A percentile compares a stretch with the other conserved stretches of the same genome.
phyloP scores from a whole-genome alignment of 2,329 filamentous ascomycete genomes.

The Monosporascus sp. region DNA sequence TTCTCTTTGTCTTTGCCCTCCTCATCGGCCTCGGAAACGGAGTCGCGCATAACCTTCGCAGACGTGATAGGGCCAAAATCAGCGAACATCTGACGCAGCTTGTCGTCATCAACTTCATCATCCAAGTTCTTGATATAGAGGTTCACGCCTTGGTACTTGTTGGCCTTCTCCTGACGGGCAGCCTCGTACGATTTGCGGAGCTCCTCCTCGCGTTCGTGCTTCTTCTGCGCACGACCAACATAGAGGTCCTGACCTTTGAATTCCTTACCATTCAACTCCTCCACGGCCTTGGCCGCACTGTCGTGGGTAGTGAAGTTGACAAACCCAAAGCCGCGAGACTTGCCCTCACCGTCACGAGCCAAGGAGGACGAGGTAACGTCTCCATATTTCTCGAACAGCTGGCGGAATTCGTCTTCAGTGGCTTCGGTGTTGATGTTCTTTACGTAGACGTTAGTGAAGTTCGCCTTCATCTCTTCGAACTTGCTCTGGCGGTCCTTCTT shows the following conservation, averaged over 20 bases:
- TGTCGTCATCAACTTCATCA: conserved; percentile 96
- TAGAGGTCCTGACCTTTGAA: conserved; percentile 95
- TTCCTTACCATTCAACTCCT: conserved; percentile 85
- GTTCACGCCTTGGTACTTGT: conserved; percentile 99
- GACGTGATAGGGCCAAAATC: conserved; percentile 94
- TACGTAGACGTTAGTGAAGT: conserved; percentile 99
- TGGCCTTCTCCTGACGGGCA: conserved; percentile 94
- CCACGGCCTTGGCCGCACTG: conserved; percentile 77
- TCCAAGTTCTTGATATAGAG: conserved; percentile 99
- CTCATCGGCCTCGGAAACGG: conserved; percentile 48
- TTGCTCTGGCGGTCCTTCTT: conserved; percentile 99
- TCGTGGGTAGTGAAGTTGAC: conserved; percentile 95
- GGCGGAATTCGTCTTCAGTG: conserved; percentile 89
- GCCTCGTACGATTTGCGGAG: conserved; percentile 98
- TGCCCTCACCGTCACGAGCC: conserved; percentile 81
- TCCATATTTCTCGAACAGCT: conserved; percentile 85
- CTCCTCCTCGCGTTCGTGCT: conserved; percentile 99
- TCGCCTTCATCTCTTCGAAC: conserved; percentile 99
- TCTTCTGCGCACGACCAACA: conserved; percentile 98
- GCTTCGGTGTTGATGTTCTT: conserved; percentile 90
- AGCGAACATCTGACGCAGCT: conserved; percentile 88
- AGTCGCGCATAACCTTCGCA: conserved; percentile 98
- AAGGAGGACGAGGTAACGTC: conserved; percentile 95
- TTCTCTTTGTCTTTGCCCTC: conserved; percentile 47
- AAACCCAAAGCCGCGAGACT: conserved; percentile 93